Conservation (phyloP, 2,329 filamentous ascomycete genomes). For the Fusarium sp. region DNA sequence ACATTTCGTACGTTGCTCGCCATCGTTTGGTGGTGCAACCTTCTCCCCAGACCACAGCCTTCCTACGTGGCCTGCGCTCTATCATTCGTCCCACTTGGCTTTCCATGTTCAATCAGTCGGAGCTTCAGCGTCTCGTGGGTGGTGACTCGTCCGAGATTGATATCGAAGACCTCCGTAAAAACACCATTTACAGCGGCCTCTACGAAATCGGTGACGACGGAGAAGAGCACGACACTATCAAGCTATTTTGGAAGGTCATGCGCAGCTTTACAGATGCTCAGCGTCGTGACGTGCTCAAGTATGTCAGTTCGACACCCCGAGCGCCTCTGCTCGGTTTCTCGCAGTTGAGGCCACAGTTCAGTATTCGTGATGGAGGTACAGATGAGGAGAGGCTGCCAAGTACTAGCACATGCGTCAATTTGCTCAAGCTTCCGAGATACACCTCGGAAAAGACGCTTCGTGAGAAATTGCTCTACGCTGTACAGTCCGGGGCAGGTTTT, state of each 20-base stretch:
- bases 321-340: slow-evolving; percentile 91
- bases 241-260: slow-evolving; percentile 94
- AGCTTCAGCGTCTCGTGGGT: slow-evolving; percentile 92
- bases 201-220: slow-evolving; percentile 92
- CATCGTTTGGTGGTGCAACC: slow-evolving; percentile 88
- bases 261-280: slow-evolving; percentile 78
- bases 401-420: slow-evolving; percentile 94
- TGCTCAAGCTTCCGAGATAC: slow-evolving; percentile 92
- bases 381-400: slow-evolving; percentile 82
- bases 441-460: slow-evolving; percentile 71
- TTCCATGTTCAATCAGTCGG: slow-evolving; percentile 97
- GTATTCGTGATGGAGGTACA: slow-evolving; percentile 78
- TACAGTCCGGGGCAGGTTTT: slow-evolving; percentile 91
- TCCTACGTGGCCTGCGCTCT: slow-evolving; percentile 83
- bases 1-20: slow-evolving; percentile 90
- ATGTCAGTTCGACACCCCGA: slow-evolving; percentile 92
- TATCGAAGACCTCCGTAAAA: slow-evolving; percentile 82
- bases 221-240: slow-evolving; percentile 84
- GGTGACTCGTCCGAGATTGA: slow-evolving; percentile 89
- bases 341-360: slow-evolving; percentile 86
- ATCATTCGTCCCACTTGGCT: slow-evolving; percentile 95
- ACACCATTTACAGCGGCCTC: slow-evolving; percentile 88
- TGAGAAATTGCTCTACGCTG: slow-evolving; percentile 87
- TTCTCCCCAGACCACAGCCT: slow-evolving; percentile 83
- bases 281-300: slow-evolving; percentile 88